Evolutionary conservation across 2,329 filamentous ascomycete genomes (phyloP).

Genomic region (Monosporascus sp.): DNA sequence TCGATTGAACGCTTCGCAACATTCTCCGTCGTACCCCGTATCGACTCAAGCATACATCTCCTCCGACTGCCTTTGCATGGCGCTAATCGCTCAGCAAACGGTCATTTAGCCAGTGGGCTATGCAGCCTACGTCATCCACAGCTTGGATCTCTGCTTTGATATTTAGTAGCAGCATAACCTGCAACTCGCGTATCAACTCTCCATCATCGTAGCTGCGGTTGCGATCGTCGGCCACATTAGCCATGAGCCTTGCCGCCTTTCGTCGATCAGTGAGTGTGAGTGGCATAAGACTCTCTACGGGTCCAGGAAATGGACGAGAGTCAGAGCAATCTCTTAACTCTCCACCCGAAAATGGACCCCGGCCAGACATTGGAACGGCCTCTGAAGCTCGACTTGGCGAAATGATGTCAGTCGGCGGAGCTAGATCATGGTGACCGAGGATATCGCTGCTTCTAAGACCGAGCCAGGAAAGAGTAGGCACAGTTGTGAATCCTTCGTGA

Average conservation of each 20-base stretch:
- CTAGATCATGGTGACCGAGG: slow-evolving; percentile 4
- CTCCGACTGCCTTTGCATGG: background rate
- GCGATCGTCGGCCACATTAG: slow-evolving; percentile 29
- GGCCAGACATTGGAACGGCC: background rate
- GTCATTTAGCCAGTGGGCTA: slow-evolving; percentile 45
- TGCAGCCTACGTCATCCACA: slow-evolving; percentile 50
- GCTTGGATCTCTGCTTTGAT: slow-evolving; percentile 75
- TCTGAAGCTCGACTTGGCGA: too few species aligned
- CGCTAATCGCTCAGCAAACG: slow-evolving; percentile 25
- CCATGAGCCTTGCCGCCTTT: slow-evolving; percentile 50
- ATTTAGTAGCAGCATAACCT: slow-evolving; percentile 68
- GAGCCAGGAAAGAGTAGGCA: slow-evolving; percentile 57
- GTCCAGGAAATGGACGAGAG: background rate
- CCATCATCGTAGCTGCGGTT: slow-evolving; percentile 25
- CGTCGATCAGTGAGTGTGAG: slow-evolving; percentile 54
- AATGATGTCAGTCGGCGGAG: background rate
- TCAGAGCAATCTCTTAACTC: background rate
- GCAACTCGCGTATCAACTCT: slow-evolving; percentile 52
- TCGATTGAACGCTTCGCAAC: too few species aligned
- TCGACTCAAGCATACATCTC: too few species aligned
- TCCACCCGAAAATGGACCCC: background rate
- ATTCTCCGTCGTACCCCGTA: too few species aligned
- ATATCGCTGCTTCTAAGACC: slow-evolving; percentile 50
- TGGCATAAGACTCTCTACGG: slow-evolving; percentile 17
- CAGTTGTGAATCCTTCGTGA: slow-evolving; percentile 50